phyloP scores from a whole-genome alignment of 2,329 filamentous ascomycete genomes.

The Aspergillaceae sp. region DNA sequence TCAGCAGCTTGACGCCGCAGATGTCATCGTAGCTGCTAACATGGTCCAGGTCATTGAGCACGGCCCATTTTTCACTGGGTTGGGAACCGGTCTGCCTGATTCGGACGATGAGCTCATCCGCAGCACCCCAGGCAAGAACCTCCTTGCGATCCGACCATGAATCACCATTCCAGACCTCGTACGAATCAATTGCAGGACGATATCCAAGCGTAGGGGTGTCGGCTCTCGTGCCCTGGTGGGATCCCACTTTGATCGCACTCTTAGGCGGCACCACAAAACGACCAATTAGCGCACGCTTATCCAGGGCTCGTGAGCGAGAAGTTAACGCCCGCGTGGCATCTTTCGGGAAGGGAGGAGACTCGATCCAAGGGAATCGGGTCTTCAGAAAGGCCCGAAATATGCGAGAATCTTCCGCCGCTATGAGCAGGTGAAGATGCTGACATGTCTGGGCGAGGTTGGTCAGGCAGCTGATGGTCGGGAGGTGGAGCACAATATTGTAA shows the following conservation, averaged over 20 bases:
- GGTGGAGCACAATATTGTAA: constrained; percentile 31
- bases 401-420: constrained; percentile 42
- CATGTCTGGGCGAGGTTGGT: constrained; percentile 39
- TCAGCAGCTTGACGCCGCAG: constrained; percentile 47
- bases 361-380: constrained; percentile 40
- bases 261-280: constrained; percentile 42
- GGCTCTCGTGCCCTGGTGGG: constrained; percentile 29
- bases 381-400: constrained; percentile 40
- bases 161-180: constrained; percentile 43
- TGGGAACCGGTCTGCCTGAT: constrained; percentile 37
- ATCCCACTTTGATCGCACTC: constrained; percentile 33
- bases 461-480: constrained; percentile 41
- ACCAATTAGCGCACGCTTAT: constrained; percentile 48
- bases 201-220: constrained; percentile 49
- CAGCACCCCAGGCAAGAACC: constrained; percentile 53
- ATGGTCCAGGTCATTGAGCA: constrained; percentile 44
- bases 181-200: constrained; percentile 50
- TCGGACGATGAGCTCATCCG: constrained; percentile 47
- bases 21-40: constrained; percentile 52
- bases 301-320: constrained; percentile 49
- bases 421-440: constrained; percentile 36
- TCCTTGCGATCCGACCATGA: constrained; percentile 46
- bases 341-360: constrained; percentile 37
- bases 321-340: constrained; percentile 48
- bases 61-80: constrained; percentile 38